Evolutionary conservation across 345 rosid species (phyloP), one percentile per base, ranked within the genome.

Genomic region (Sonneratia alba): DNA sequence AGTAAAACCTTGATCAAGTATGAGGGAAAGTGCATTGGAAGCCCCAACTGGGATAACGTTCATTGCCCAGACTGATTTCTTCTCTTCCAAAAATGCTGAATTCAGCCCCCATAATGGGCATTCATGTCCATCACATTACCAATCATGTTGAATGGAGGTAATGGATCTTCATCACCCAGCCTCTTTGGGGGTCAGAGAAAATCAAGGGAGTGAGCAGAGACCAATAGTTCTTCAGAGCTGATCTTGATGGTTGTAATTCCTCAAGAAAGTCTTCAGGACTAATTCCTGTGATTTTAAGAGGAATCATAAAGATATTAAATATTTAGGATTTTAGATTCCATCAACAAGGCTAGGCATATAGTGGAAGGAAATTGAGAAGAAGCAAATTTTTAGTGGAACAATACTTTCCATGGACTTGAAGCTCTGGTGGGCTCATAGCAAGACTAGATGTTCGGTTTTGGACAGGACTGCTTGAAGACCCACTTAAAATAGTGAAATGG

Each of bases 121-220:
- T 87, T 90, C 99, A 95, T 90, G 83, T 95, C 99, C 97, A 95
- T 92, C 69, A 91, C 99, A 81, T 95, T 95, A 66, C 97, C 96
- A 74, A 95, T 77, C 98, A 95, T 92, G 85, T 92, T 90, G 78
- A 83, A 95, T 64, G 99, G 99, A 21, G 99, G 98, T 70, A 87
- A 82, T 34, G 98, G 99, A 77, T 90, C 99, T 80, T 95, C 99
- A 86, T 95, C 99, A 2, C 98, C 99, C 0, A 96, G 99, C 81
- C 99, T 90, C 82, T 95, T 95, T 16, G 99, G 99, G 79, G 99
- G 85, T 95, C 99, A 36, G 99, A 95, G 83, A 95, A 95, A 68
- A 95, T 95, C 77, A 95, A 73, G 13, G 99, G 99, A 32, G 98
- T 92, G 64, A 95, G 91, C 79, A 95, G 85, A 53, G 99, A 95